Percentiles rank a stretch among this genome's conserved stretches.
Evolutionary conservation across 108 stramenopile genomes (phyloP).

Genomic region (Skeletonema menzelii): DNA sequence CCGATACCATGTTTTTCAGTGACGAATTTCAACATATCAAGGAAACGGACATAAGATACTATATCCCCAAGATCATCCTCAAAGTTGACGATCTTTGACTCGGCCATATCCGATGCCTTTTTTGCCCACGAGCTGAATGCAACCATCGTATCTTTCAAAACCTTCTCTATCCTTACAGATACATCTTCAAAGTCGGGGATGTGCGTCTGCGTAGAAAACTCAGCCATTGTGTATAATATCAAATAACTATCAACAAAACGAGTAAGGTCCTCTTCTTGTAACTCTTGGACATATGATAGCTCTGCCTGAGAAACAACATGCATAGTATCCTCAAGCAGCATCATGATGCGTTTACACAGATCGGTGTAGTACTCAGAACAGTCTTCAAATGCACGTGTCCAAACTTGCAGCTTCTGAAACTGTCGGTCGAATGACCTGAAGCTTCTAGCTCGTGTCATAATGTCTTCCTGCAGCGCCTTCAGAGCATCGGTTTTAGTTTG

Average conservation of each 20-base stretch:
- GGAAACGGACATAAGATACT: background rate
- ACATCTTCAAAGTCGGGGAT: background rate
- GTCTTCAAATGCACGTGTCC: conserved; percentile 19
- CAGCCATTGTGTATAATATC: conserved; percentile 11
- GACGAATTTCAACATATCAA: conserved; percentile 9
- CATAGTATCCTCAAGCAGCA: background rate
- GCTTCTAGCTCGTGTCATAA: conserved; percentile 16
- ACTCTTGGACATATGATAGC: conserved; percentile 4
- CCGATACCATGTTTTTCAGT: background rate
- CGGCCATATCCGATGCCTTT: conserved; percentile 3
- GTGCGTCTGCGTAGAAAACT: conserved; percentile 6
- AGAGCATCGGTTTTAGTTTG: conserved; percentile 1
- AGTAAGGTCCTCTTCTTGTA: conserved; percentile 11
- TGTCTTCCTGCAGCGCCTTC: conserved; percentile 13
- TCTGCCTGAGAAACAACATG: conserved; percentile 8
- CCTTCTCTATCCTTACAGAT: background rate
- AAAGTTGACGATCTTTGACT: background rate
- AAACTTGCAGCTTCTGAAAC: conserved; percentile 12
- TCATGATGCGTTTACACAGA: background rate
- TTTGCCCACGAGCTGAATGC: conserved; percentile 7
- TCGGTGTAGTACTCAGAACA: conserved; percentile 15
- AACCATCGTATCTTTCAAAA: background rate
- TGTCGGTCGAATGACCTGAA: conserved; percentile 6
- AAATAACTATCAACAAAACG: conserved; percentile 3
- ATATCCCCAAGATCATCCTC: conserved; percentile 14